phyloP scores from a whole-genome alignment of 2,329 filamentous ascomycete genomes.

The Trichoderma sp. region DNA sequence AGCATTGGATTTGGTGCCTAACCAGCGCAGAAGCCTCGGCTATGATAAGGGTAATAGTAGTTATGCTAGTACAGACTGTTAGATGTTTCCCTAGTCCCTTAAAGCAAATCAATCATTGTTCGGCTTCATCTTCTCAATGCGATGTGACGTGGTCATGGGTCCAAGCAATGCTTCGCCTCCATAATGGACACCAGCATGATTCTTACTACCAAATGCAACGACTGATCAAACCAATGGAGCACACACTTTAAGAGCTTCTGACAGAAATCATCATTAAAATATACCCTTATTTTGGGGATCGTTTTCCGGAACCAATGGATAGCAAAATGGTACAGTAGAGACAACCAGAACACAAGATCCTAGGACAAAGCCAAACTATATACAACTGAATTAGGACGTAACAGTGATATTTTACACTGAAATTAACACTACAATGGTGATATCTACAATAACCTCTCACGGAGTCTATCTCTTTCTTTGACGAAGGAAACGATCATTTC shows the following conservation, averaged over 20 bases:
- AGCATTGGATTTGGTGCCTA: neutral
- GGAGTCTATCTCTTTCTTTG: too few species aligned
- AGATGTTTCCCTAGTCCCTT: too few species aligned
- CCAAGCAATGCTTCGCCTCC: neutral
- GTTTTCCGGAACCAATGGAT: neutral
- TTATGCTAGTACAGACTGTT: too few species aligned
- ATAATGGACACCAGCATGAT: neutral
- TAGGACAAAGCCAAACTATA: neutral
- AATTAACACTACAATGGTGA: neutral
- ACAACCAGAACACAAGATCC: neutral
- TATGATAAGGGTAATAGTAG: neutral
- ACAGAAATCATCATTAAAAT: neutral
- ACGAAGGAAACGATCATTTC: neutral
- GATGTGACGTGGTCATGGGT: neutral
- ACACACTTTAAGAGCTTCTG: neutral
- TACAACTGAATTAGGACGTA: neutral
- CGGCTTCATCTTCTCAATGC: neutral
- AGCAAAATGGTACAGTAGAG: neutral
- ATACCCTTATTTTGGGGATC: neutral
- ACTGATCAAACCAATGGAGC: neutral
- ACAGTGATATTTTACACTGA: neutral
- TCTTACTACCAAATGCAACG: neutral
- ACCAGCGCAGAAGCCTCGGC: neutral
- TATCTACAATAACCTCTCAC: neutral
- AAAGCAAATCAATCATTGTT: neutral